phyloP scores from a whole-genome alignment of 2,329 filamentous ascomycete genomes.

The Exutisphaerella laricina region DNA sequence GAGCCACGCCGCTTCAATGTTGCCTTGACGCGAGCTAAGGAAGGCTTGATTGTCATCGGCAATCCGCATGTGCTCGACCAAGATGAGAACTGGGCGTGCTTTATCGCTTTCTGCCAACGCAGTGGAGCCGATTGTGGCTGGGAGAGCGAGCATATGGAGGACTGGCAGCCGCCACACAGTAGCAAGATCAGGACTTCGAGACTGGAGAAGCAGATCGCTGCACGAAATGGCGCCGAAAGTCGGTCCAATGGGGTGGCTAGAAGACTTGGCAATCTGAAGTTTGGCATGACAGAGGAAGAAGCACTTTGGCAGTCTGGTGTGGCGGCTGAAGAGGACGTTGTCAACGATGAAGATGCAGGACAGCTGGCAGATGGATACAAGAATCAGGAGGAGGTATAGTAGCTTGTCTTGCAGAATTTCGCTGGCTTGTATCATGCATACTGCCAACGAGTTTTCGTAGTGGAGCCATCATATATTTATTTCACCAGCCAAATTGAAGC shows the following conservation, averaged over 20 bases:
- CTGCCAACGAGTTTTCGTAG: too few species aligned
- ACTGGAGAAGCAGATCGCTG: conserved; percentile 19
- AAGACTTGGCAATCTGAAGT: conserved; percentile 3
- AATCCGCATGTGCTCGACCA: conserved; percentile 20
- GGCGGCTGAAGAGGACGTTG: neutral
- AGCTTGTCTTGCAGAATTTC: too few species aligned
- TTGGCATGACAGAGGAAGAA: conserved; percentile 11
- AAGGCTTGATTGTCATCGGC: conserved; percentile 26
- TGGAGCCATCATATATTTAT: too few species aligned
- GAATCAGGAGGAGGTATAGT: too few species aligned
- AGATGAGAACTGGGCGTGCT: conserved; percentile 23
- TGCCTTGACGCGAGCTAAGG: conserved; percentile 25
- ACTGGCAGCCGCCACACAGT: conserved; percentile 13
- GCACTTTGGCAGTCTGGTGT: conserved; percentile 8
- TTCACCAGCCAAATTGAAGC: too few species aligned
- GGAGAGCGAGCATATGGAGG: neutral
- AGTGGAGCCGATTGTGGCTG: conserved; percentile 15
- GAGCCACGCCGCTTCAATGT: conserved; percentile 27
- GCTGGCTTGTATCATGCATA: too few species aligned
- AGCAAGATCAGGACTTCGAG: conserved; percentile 16
- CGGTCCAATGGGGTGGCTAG: neutral
- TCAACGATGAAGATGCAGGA: conserved; percentile 1
- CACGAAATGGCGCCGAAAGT: neutral
- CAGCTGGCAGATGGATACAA: too few species aligned
- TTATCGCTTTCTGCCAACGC: conserved; percentile 22